These are phyloP conservation scores for Yamagishiella unicocca DNA, from an alignment of 139 green algal species.

Conservation along the genomic window DNA sequence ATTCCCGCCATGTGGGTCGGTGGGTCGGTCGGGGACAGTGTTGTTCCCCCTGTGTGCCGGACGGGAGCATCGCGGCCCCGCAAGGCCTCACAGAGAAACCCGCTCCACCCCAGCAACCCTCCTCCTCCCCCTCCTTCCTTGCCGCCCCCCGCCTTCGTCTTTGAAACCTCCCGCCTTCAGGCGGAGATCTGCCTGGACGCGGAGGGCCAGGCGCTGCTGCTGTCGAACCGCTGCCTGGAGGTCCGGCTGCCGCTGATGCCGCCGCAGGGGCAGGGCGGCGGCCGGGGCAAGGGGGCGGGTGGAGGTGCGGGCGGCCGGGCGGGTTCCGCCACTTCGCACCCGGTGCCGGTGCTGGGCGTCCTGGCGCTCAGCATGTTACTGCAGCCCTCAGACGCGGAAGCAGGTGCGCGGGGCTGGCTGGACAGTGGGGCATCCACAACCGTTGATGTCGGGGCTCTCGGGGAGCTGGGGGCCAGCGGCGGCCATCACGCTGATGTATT, in stretches of 20 bases:
- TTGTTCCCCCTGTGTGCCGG: too few relatives aligned
- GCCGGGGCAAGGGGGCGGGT: background rate
- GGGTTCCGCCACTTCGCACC: background rate
- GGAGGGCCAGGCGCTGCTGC: conserved; percentile 42
- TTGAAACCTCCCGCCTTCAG: background rate
- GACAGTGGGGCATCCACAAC: too few relatives aligned
- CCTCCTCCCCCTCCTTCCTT: too few relatives aligned
- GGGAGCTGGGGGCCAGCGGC: too few relatives aligned
- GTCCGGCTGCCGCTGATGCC: conserved; percentile 44
- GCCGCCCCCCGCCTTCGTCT: too few relatives aligned
- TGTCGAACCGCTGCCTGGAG: conserved; percentile 25
- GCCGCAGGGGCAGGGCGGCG: background rate
- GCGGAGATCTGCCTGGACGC: conserved; percentile 31
- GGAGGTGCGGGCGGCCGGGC: background rate
- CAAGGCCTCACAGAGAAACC: too few relatives aligned
- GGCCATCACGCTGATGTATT: too few relatives aligned
- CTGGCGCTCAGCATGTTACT: conserved; percentile 34
- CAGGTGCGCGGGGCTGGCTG: background rate
- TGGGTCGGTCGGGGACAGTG: too few relatives aligned
- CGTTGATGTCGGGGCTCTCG: too few relatives aligned
- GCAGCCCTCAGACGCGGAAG: conserved; percentile 26
- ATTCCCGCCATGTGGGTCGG: too few relatives aligned
- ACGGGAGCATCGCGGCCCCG: too few relatives aligned
- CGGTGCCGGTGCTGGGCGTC: conserved; percentile 17
- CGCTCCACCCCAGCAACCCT: too few relatives aligned